Conservation (phyloP, 495 filamentous ascomycete genomes). For the Cairneyella variabilis region DNA sequence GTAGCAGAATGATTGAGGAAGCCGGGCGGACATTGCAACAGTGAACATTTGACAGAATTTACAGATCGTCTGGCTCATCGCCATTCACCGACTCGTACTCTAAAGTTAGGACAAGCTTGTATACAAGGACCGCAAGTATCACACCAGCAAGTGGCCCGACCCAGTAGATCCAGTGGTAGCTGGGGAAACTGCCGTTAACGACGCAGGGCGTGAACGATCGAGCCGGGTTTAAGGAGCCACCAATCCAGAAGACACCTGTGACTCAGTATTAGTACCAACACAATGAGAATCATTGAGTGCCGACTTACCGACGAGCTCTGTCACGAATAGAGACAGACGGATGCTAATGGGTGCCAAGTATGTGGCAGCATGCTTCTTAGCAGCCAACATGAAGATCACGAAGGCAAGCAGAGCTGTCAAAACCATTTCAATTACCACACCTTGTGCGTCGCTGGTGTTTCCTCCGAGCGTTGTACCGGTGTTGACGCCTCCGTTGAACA, state of each 20-base stretch:
- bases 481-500: constrained; percentile 48
- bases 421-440: constrained; percentile 54
- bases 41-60: background rate
- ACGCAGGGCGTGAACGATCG: constrained; percentile 70
- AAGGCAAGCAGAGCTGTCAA: constrained; percentile 49
- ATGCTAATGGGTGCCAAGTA: constrained; percentile 53
- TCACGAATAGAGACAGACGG: constrained; percentile 48
- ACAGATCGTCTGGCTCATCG: background rate
- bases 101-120: constrained; percentile 59
- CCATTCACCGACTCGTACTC: constrained; percentile 58
- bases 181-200: constrained; percentile 57
- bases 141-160: constrained; percentile 53
- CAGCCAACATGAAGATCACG: constrained; percentile 56
- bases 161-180: constrained; percentile 73
- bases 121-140: constrained; percentile 64
- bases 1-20: constrained; percentile 3
- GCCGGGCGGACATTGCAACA: background rate
- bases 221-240: constrained; percentile 68
- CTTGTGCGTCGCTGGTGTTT: constrained; percentile 41
- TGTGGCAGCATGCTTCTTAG: constrained; percentile 50
- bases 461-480: constrained; percentile 39
- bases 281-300: too few relatives aligned
- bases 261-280: constrained; percentile 17
- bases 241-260: constrained; percentile 63
- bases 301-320: constrained; percentile 41